Conservation (phyloP, 23 red algal genomes). For the Pyropia haitanensis region DNA sequence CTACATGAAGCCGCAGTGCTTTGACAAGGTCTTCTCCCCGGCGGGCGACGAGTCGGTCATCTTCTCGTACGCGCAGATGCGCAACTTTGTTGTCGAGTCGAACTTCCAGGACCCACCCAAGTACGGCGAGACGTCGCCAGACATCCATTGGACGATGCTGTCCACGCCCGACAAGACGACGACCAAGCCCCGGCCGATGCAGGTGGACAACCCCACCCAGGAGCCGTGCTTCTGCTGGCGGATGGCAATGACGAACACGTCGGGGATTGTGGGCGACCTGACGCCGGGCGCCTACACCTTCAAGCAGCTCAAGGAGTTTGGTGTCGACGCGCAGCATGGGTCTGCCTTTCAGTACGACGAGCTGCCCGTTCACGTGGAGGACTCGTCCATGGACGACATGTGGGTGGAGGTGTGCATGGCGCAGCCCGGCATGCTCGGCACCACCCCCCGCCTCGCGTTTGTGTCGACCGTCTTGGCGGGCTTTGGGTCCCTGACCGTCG, state of each 20-base stretch:
- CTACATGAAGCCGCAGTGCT: too few species aligned
- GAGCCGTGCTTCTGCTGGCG: constrained; percentile 46
- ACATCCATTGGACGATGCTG: constrained; percentile 26
- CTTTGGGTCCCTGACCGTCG: constrained; percentile 17
- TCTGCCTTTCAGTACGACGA: constrained; percentile 26
- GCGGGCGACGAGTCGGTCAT: constrained; percentile 8
- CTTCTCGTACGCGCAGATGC: constrained; percentile 26
- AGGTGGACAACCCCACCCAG: constrained; percentile 5
- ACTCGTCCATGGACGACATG: constrained; percentile 10
- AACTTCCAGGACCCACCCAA: constrained; percentile 36
- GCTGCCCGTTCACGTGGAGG: constrained; percentile 10
- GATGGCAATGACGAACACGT: constrained; percentile 21
- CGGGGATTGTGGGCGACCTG: constrained; percentile 16
- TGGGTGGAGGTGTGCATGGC: constrained; percentile 42
- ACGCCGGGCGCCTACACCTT: constrained; percentile 35
- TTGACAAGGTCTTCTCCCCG: too few species aligned
- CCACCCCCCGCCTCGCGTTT: constrained; percentile 16
- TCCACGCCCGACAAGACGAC: constrained; percentile 14
- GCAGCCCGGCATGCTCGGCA: constrained; percentile 35
- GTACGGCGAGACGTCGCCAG: constrained; percentile 25
- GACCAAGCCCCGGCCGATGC: constrained; percentile 3
- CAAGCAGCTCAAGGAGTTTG: constrained; percentile 30
- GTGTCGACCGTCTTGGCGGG: constrained; percentile 15
- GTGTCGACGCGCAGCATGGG: constrained; percentile 29
- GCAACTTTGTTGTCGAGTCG: constrained; percentile 1